Conservation (phyloP, 495 filamentous ascomycete genomes). For the Xeromyces bisporus region DNA sequence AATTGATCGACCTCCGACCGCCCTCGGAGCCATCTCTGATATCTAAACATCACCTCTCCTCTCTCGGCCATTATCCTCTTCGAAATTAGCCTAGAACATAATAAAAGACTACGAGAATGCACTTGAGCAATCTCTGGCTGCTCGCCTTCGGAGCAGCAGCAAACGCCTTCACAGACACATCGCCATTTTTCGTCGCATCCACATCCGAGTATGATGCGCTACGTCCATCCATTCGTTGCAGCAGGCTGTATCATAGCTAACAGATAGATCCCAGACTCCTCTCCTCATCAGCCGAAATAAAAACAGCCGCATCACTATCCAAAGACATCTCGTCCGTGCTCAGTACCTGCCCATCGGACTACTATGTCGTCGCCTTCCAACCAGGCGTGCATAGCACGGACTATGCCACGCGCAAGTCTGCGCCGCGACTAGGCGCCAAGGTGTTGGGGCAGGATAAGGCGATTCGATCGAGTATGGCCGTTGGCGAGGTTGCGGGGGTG, state of each 20-base stretch:
- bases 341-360: constrained; percentile 49
- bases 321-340: constrained; percentile 28
- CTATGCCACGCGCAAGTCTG: constrained; percentile 33
- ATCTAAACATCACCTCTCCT: constrained; percentile 8
- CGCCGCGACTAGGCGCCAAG: constrained; percentile 43
- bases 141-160: constrained; percentile 43
- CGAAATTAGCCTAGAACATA: too few relatives aligned
- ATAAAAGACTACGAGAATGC: constrained; percentile 46
- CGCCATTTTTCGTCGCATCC: constrained; percentile 75
- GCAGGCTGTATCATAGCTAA: constrained; percentile 11
- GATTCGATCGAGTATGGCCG: constrained; percentile 30
- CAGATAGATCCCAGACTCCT: constrained; percentile 21
- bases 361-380: constrained; percentile 69
- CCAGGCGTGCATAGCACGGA: constrained; percentile 57
- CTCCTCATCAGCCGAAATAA: constrained; percentile 26
- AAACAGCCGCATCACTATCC: constrained; percentile 22
- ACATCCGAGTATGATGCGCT: constrained; percentile 47
- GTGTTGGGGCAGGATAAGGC: constrained; percentile 31
- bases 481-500: constrained; percentile 48
- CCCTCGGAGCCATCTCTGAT: constrained; percentile 10
- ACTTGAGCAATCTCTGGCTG: constrained; percentile 39
- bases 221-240: constrained; percentile 1
- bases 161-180: constrained; percentile 65
- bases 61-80: too few relatives aligned
- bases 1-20: constrained; percentile 11